Evolutionary conservation across 148 eudicot genomes (phyloP).

Genomic region (Bassia scoparia): DNA sequence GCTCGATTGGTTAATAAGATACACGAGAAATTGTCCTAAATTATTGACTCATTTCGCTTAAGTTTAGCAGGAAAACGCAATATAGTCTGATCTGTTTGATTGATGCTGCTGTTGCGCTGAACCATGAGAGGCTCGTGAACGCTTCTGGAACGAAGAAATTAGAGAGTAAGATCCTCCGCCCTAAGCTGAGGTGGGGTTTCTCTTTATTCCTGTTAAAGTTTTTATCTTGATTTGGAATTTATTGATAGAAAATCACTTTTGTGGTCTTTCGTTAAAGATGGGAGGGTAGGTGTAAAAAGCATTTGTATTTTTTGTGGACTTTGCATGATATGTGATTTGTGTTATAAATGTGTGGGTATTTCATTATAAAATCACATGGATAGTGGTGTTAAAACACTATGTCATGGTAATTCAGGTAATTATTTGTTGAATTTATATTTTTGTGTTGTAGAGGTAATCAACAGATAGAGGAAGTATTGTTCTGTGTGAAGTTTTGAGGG

Average conservation of each 20-base stretch:
- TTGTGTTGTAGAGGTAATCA: background rate
- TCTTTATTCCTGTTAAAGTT: background rate
- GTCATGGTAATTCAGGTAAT: background rate
- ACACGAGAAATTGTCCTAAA: slow-evolving; percentile 38
- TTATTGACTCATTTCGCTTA: slow-evolving; percentile 34
- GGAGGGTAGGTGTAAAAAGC: too few relatives aligned
- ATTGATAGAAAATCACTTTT: too few relatives aligned
- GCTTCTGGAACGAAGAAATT: slow-evolving; percentile 64
- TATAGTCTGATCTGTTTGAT: slow-evolving; percentile 51
- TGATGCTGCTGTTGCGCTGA: slow-evolving; percentile 83
- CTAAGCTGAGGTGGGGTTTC: slow-evolving; percentile 92
- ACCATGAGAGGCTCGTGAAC: slow-evolving; percentile 60
- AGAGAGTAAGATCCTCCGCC: too few relatives aligned
- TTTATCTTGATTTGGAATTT: too few relatives aligned
- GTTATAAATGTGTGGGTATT: too few relatives aligned
- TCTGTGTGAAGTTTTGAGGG: background rate
- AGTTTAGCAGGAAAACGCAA: slow-evolving; percentile 32
- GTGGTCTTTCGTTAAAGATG: too few relatives aligned
- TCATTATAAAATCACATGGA: too few relatives aligned
- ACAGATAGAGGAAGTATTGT: background rate
- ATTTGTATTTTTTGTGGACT: background rate
- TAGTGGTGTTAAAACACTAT: background rate
- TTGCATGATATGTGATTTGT: background rate
- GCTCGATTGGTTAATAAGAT: slow-evolving; percentile 33
- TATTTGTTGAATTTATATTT: background rate